Conservation (phyloP, 1,139 yeast genomes). For the Arxiozyma heterogenica region DNA sequence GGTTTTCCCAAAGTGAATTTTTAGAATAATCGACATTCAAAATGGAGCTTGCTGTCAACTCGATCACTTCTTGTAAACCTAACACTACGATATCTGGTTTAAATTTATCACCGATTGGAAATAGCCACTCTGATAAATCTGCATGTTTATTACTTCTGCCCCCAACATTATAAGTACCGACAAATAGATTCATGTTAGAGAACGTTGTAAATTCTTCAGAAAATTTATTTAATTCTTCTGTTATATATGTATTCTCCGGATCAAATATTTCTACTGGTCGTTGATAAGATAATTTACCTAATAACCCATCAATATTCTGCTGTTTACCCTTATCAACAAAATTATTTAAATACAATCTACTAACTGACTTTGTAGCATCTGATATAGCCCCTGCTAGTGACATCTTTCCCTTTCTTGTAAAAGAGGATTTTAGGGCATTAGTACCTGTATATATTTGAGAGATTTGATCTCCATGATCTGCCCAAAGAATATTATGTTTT, state of each 20-base stretch:
- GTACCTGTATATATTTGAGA: constrained; percentile 97
- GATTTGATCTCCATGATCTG: constrained; percentile 95
- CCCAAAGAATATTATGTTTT: constrained; percentile 84
- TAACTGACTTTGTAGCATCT: constrained; percentile 91
- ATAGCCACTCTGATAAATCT: constrained; percentile 72
- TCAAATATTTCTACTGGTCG: constrained; percentile 67
- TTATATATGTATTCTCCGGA: constrained; percentile 78
- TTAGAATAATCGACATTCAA: constrained; percentile 59
- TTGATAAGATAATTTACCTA: constrained; percentile 74
- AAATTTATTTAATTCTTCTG: constrained; percentile 44
- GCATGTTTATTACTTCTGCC: constrained; percentile 45
- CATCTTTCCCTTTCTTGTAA: constrained; percentile 91
- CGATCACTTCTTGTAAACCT: constrained; percentile 91
- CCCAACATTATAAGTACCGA: constrained; percentile 84
- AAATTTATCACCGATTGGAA: constrained; percentile 52
- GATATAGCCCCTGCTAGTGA: constrained; percentile 92
- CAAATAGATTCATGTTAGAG: constrained; percentile 53
- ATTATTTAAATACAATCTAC: constrained; percentile 90
- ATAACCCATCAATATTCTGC: constrained; percentile 69
- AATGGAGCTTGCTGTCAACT: constrained; percentile 77
- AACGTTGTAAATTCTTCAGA: constrained; percentile 52
- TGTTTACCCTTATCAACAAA: constrained; percentile 90
- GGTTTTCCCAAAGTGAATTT: constrained; percentile 54
- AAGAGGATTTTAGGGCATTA: constrained; percentile 88
- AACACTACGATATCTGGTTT: constrained; percentile 64